phyloP scores from a whole-genome alignment of 768 basidiomycete species.

The Hygrocybe coccinea region DNA sequence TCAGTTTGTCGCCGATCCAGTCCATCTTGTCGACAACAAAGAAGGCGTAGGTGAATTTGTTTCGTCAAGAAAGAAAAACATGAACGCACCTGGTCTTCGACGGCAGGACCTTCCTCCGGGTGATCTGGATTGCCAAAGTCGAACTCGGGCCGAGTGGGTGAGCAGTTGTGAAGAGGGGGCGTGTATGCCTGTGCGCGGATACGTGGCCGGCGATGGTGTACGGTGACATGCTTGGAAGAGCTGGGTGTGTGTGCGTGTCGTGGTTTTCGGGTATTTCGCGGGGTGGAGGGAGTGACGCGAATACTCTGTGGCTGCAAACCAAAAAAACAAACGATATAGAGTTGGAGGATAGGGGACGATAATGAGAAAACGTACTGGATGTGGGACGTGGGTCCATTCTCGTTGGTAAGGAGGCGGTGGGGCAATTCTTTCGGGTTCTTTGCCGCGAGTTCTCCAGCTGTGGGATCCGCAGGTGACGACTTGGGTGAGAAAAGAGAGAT shows the following conservation, averaged over 20 bases:
- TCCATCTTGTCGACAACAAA: slow-evolving; percentile 54
- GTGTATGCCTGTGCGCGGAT: slow-evolving; percentile 12
- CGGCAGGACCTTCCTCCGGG: slow-evolving; percentile 30
- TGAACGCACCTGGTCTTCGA: slow-evolving; percentile 44
- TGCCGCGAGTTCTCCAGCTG: slow-evolving; percentile 79
- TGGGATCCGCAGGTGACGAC: background rate
- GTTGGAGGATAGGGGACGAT: background rate
- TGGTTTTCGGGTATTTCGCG: slow-evolving; percentile 35
- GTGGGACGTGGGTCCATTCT: slow-evolving; percentile 43
- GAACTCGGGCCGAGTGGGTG: slow-evolving; percentile 38
- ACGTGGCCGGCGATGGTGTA: slow-evolving; percentile 30
- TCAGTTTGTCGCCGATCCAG: slow-evolving; percentile 71
- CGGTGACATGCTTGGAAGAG: slow-evolving; percentile 29
- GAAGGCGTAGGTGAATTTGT: too few relatives aligned
- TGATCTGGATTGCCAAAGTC: slow-evolving; percentile 34
- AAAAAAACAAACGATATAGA: background rate
- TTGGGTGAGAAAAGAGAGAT: background rate
- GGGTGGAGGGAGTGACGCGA: slow-evolving; percentile 35
- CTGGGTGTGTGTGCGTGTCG: slow-evolving; percentile 26
- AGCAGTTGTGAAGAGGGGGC: slow-evolving; percentile 20
- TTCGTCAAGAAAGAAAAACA: background rate
- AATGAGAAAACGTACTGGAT: background rate
- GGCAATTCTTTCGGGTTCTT: slow-evolving; percentile 38
- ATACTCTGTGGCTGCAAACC: slow-evolving; percentile 28
- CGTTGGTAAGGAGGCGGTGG: slow-evolving; percentile 66